These are phyloP conservation scores for Colletotrichum navitas DNA, from an alignment of 2,329 filamentous ascomycete genomes.

Conservation along the genomic window DNA sequence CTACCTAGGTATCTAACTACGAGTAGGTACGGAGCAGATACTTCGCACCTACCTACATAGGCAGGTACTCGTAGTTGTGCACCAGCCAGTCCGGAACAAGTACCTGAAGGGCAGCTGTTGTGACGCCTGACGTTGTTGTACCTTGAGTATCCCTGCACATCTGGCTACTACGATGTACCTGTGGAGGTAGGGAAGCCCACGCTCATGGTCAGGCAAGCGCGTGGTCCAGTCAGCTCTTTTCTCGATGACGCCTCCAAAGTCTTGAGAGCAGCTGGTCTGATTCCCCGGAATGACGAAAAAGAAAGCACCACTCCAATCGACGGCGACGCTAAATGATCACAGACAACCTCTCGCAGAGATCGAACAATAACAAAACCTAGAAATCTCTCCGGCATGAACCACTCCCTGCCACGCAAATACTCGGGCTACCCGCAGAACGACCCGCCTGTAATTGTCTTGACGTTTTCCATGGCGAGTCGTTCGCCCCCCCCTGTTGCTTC, in stretches of 20 bases:
- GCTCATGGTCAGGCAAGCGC: slow-evolving; percentile 16
- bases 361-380: background rate
- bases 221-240: slow-evolving; percentile 18
- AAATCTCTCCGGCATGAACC: background rate
- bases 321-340: background rate
- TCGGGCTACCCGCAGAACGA: background rate
- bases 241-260: slow-evolving; percentile 18
- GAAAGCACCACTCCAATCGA: slow-evolving; percentile 8
- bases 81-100: background rate
- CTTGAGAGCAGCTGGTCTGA: slow-evolving; percentile 32
- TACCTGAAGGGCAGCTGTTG: background rate
- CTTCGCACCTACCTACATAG: too few relatives aligned
- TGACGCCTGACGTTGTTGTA: background rate
- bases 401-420: slow-evolving; percentile 1
- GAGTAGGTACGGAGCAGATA: too few relatives aligned
- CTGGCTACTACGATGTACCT: background rate
- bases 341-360: slow-evolving; percentile 14
- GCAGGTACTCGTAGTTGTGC: background rate
- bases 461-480: slow-evolving; percentile 10
- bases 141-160: background rate
- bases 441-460: background rate
- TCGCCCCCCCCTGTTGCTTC: background rate
- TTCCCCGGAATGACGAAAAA: slow-evolving; percentile 39
- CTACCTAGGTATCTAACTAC: too few relatives aligned
- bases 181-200: slow-evolving; percentile 4